Conservation (phyloP, 2,329 filamentous ascomycete species). For the Penicillium nordicum region DNA sequence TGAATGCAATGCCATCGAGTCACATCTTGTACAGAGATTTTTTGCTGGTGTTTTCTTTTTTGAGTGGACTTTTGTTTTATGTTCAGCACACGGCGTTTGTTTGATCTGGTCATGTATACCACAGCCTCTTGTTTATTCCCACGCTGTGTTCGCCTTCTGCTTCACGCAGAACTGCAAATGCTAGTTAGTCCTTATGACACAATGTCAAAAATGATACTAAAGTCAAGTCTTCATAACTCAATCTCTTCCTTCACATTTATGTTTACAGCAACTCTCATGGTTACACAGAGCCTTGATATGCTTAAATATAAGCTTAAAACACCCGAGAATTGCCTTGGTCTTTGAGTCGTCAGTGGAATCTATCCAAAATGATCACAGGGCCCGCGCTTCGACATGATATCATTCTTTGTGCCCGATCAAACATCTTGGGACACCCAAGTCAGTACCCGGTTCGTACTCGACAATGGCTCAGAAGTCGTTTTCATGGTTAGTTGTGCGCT, state of each 20-base stretch:
- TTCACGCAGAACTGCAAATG: background rate
- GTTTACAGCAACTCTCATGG: background rate
- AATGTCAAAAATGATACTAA: background rate
- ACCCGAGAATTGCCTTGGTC: background rate
- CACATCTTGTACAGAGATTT: conserved; percentile 3
- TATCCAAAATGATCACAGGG: too few species aligned
- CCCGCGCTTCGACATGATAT: too few species aligned
- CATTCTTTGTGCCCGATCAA: too few species aligned
- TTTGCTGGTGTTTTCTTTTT: background rate
- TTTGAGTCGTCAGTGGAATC: too few species aligned
- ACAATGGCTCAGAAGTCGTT: too few species aligned
- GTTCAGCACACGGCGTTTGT: background rate
- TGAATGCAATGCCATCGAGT: background rate
- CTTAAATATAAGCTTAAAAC: background rate
- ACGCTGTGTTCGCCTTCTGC: background rate
- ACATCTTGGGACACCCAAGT: too few species aligned
- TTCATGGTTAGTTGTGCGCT: too few species aligned
- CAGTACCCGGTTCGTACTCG: too few species aligned
- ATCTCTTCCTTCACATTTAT: background rate
- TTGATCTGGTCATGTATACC: background rate
- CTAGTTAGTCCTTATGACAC: background rate
- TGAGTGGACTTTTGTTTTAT: background rate
- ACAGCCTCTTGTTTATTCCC: background rate
- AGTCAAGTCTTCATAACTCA: background rate
- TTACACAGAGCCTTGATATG: background rate